These are phyloP conservation scores for Onygena corvina DNA, from an alignment of 2,329 filamentous ascomycete species.

Conservation along the genomic window DNA sequence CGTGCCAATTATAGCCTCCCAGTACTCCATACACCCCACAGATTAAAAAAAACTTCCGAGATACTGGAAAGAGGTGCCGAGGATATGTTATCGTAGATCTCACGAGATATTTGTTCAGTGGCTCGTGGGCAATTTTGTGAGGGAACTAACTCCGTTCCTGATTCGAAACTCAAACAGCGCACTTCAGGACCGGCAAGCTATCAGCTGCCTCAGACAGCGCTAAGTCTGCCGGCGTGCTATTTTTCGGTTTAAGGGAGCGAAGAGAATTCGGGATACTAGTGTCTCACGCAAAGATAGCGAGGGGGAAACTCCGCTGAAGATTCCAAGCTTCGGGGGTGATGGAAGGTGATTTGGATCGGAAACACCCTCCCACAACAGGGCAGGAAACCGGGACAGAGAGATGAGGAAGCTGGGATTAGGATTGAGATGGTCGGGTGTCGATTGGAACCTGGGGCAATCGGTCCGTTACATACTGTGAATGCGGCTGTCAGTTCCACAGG, in stretches of 20 bases:
- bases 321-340: not conserved
- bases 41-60: conserved; percentile 1
- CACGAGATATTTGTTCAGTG: conserved; percentile 3
- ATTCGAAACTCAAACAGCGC: conserved; percentile 2
- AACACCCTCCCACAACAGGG: not conserved
- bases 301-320: not conserved
- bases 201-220: not conserved
- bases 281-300: conserved; percentile 2
- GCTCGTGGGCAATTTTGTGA: conserved; percentile 2
- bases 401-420: conserved; percentile 3
- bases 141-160: not conserved
- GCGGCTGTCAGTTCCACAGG: conserved; percentile 7
- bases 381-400: not conserved
- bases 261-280: conserved; percentile 1
- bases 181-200: conserved; percentile 2
- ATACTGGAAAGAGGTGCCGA: conserved; percentile 4
- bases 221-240: not conserved
- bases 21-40: conserved; percentile 6
- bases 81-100: conserved; percentile 5
- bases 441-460: conserved; percentile 2
- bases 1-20: not conserved
- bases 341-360: not conserved
- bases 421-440: conserved; percentile 2
- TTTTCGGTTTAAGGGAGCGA: conserved; percentile 1
- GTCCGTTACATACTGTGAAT: conserved; percentile 5